These are phyloP conservation scores for Acaromyces ingoldii DNA, from an alignment of 1,284 basidiomycete genomes.

Conservation along the genomic window DNA sequence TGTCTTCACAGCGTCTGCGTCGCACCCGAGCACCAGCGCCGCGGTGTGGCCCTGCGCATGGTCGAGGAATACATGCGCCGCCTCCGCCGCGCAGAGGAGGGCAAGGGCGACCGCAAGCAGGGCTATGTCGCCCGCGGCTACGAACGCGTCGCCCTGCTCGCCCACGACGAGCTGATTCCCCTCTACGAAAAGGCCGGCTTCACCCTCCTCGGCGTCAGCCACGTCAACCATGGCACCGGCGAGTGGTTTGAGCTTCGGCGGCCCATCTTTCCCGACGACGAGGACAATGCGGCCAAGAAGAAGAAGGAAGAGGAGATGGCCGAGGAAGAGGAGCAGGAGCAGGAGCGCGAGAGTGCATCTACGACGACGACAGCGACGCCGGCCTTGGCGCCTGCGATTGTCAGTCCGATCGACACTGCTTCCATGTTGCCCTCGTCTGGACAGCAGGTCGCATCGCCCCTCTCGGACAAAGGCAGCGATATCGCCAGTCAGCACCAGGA, in stretches of 20 bases:
- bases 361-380: background rate
- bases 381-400: background rate
- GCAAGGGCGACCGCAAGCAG: conserved; percentile 16
- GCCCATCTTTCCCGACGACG: conserved; percentile 15
- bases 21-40: conserved; percentile 24
- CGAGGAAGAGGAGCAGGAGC: conserved; percentile 1
- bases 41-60: conserved; percentile 33
- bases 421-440: conserved; percentile 10
- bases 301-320: background rate
- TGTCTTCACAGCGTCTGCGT: conserved; percentile 47
- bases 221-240: conserved; percentile 33
- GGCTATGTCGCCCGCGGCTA: conserved; percentile 17
- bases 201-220: conserved; percentile 35
- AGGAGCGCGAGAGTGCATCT: background rate
- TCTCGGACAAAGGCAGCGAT: background rate
- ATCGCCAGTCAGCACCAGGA: background rate
- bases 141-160: conserved; percentile 40
- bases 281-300: background rate
- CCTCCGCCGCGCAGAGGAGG: conserved; percentile 13
- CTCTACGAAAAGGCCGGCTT: conserved; percentile 44
- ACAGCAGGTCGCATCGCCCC: conserved; percentile 11
- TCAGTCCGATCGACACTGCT: conserved; percentile 7
- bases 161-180: conserved; percentile 35
- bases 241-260: conserved; percentile 48
- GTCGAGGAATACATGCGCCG: conserved; percentile 31